Evolutionary conservation across 2,329 filamentous ascomycete genomes (phyloP), one percentile per base, ranked within the genome.

Genomic region (Ceratocystis diversiconidia): DNA sequence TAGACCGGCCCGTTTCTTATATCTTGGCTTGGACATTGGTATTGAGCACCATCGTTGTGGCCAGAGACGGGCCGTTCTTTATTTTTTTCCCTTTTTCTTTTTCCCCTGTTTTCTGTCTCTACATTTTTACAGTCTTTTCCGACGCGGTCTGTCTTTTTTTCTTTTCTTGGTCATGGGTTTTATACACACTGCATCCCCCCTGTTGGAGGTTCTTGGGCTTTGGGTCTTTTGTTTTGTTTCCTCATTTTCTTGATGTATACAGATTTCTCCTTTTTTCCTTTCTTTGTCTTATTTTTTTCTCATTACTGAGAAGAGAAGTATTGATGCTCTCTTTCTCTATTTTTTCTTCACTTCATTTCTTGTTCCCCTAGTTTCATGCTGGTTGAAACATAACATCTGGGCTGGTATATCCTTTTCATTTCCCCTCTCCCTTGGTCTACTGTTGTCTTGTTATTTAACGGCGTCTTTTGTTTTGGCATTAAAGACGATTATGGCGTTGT

Each of bases 171-270:
- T 62, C 44, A 43, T 62, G 43, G 43, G 36, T 62, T 62, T 41
- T 41, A 44, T 62, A 43, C 19, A 43, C 55, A 59, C 19, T 52
- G 55, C 25, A 59, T 30, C 55, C 55, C 32, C 36, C 32, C 46
- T 41, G 36, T 41, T 44, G 46, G 30, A 28, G 64, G 41, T 57
- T 60, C 10, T 52, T 28, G 55, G 55, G 55, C 32, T 30, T 59
- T 59, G 52, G 22, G 25, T 32, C 55, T 36, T 59, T 59, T 36
- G 52, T 57, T 57, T 57, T 12, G 15, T 55, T 46, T 30, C 52
- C 7, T 59, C 43, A 46, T 62, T 52, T 50, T 28, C 19, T 52
- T 62, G 32, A 62, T 36, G 43, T 62, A 61, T 61, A 61, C 41
- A 61, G 19, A 61, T 61, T 12, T 62, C n/a, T 61, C 22, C 8